Evolutionary conservation across 2,329 filamentous ascomycete genomes (phyloP).

Genomic region (Pseudocercospora pini-densiflorae): DNA sequence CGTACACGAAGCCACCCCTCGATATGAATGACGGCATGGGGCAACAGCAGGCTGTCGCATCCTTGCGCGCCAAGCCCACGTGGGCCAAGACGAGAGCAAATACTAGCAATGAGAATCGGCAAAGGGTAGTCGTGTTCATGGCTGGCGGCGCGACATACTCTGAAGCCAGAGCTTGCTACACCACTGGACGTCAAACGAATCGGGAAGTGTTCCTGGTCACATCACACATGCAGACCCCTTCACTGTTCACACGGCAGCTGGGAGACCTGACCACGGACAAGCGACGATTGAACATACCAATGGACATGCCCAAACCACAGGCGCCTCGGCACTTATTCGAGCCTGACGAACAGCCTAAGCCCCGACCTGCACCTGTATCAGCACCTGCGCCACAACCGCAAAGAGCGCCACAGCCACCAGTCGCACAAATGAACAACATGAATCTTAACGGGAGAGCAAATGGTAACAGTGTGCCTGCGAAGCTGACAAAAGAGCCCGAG

Average conservation of each 20-base stretch:
- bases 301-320: slow-evolving; percentile 77
- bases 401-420: slow-evolving; percentile 46
- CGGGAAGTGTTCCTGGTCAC: slow-evolving; percentile 88
- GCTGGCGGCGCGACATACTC: slow-evolving; percentile 94
- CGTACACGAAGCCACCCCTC: slow-evolving; percentile 60
- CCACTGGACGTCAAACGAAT: slow-evolving; percentile 71
- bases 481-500: slow-evolving; percentile 63
- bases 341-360: slow-evolving; percentile 62
- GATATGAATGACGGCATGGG: slow-evolving; percentile 65
- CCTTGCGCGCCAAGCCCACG: slow-evolving; percentile 88
- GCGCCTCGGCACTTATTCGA: slow-evolving; percentile 88
- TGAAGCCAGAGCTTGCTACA: slow-evolving; percentile 87
- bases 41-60: slow-evolving; percentile 57
- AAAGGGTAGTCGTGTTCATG: slow-evolving; percentile 92
- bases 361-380: slow-evolving; percentile 48
- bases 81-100: slow-evolving; percentile 79
- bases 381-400: slow-evolving; percentile 25
- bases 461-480: slow-evolving; percentile 38
- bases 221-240: slow-evolving; percentile 89
- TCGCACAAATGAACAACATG: slow-evolving; percentile 61
- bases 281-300: slow-evolving; percentile 76
- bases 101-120: slow-evolving; percentile 73
- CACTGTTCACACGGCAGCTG: slow-evolving; percentile 81
- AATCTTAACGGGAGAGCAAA: slow-evolving; percentile 46
- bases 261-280: slow-evolving; percentile 77